Conservation (phyloP, 106 monocot genomes). For the Ottelia alismoides region DNA sequence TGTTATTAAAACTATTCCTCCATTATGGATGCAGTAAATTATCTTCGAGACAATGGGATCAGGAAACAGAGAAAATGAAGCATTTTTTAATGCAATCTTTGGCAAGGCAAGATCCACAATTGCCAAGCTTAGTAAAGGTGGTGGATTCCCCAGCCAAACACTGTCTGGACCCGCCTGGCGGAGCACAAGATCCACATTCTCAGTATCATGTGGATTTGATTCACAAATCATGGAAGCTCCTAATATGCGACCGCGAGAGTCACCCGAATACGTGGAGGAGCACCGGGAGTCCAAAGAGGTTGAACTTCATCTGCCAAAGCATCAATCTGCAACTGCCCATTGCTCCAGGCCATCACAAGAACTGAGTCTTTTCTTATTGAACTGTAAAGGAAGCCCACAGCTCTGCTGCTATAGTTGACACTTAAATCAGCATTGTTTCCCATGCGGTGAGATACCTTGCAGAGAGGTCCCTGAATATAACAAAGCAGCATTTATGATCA, state of each 20-base stretch:
- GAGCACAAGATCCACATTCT: not conserved
- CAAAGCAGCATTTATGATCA: too few relatives aligned
- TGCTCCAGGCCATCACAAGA: constrained; percentile 62
- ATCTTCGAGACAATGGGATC: constrained; percentile 67
- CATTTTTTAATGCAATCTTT: constrained; percentile 19
- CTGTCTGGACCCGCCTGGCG: constrained; percentile 8
- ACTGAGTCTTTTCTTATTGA: constrained; percentile 83
- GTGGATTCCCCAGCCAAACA: constrained; percentile 28
- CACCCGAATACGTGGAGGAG: constrained; percentile 37
- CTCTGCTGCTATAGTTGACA: constrained; percentile 34
- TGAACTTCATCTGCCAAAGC: constrained; percentile 89
- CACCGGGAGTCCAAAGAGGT: constrained; percentile 52
- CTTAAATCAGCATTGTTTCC: constrained; percentile 12
- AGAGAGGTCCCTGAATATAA: constrained; percentile 95
- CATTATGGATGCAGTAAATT: constrained; percentile 78
- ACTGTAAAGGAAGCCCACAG: constrained; percentile 52
- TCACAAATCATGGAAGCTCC: constrained; percentile 95
- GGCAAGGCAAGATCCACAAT: constrained; percentile 68
- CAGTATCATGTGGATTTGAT: constrained; percentile 19
- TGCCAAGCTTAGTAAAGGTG: constrained; percentile 64
- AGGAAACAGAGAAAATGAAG: constrained; percentile 27
- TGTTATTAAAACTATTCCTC: constrained; percentile 55
- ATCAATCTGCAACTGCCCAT: constrained; percentile 66
- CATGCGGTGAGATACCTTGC: constrained; percentile 25
- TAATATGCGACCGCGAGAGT: constrained; percentile 32